These are phyloP conservation scores for Puccinia triticina DNA, from an alignment of 1,284 basidiomycete species.

Conservation along the genomic window DNA sequence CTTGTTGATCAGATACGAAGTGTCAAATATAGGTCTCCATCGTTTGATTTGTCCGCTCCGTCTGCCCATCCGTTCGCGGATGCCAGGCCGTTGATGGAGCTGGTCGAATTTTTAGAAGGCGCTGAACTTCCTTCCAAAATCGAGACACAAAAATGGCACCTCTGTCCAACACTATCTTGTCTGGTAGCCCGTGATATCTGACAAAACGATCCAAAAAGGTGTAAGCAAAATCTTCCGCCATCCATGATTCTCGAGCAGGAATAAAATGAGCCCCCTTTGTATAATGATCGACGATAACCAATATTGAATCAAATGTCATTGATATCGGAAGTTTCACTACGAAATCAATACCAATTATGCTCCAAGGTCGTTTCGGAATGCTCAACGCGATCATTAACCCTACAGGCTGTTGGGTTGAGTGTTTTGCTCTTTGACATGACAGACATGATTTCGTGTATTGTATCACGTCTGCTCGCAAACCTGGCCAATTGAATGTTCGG, in stretches of 20 bases:
- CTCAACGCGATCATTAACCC: constrained; percentile 62
- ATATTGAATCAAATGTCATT: constrained; percentile 57
- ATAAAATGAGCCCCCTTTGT: constrained; percentile 63
- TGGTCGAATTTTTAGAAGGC: neutral
- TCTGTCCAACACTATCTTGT: neutral
- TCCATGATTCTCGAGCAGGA: neutral
- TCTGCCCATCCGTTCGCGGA: neutral
- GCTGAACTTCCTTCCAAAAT: constrained; percentile 3
- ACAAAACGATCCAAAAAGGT: neutral
- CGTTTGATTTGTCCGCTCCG: constrained; percentile 11
- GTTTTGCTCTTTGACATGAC: constrained; percentile 18
- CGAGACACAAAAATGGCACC: neutral
- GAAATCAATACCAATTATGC: constrained; percentile 63
- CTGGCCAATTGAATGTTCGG: no score
- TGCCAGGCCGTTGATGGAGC: constrained; percentile 1
- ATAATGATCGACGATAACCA: constrained; percentile 62
- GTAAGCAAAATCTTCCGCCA: neutral
- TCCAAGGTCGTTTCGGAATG: constrained; percentile 60
- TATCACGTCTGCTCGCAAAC: neutral
- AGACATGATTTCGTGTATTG: neutral
- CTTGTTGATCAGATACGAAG: neutral
- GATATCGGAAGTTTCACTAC: constrained; percentile 63
- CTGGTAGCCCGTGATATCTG: neutral
- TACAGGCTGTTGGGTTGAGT: neutral
- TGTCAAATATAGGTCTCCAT: neutral